A percentile compares a stretch with the other conserved stretches of the same genome.
phyloP scores from a whole-genome alignment of 2,329 filamentous ascomycete genomes.

The Pseudogymnoascus sp. region DNA sequence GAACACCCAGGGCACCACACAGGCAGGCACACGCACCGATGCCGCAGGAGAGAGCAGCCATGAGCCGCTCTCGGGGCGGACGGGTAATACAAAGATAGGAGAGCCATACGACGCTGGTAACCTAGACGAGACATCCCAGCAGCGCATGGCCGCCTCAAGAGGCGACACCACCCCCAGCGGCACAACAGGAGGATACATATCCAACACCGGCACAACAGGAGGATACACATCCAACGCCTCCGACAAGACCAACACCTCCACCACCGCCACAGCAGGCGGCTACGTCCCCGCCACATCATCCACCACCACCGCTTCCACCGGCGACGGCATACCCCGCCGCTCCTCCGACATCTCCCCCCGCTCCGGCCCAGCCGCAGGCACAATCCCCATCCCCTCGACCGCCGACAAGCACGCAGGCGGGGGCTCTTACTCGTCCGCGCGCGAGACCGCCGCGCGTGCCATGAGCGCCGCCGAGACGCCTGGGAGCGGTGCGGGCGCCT shows the following conservation, averaged over 20 bases:
- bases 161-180: not conserved
- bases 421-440: not conserved
- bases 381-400: constrained; percentile 18
- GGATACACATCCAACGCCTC: constrained; percentile 11
- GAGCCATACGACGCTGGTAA: constrained; percentile 79
- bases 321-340: not conserved
- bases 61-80: constrained; percentile 65
- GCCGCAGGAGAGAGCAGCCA: not conserved
- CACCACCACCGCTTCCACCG: constrained; percentile 12
- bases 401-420: constrained; percentile 19
- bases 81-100: constrained; percentile 55
- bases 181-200: constrained; percentile 11
- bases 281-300: constrained; percentile 10
- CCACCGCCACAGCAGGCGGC: constrained; percentile 9
- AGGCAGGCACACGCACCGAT: not conserved
- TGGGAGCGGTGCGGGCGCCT: not conserved
- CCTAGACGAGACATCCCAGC: constrained; percentile 24
- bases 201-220: constrained; percentile 14
- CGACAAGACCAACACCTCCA: constrained; percentile 20
- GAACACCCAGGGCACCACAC: not conserved
- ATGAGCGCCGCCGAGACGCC: not conserved
- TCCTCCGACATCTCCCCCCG: constrained; percentile 4
- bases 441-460: not conserved
- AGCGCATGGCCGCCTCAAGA: not conserved
- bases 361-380: constrained; percentile 10